Base-by-base conservation (phyloP, 345 rosid species). In the Acer negundo region DNA sequence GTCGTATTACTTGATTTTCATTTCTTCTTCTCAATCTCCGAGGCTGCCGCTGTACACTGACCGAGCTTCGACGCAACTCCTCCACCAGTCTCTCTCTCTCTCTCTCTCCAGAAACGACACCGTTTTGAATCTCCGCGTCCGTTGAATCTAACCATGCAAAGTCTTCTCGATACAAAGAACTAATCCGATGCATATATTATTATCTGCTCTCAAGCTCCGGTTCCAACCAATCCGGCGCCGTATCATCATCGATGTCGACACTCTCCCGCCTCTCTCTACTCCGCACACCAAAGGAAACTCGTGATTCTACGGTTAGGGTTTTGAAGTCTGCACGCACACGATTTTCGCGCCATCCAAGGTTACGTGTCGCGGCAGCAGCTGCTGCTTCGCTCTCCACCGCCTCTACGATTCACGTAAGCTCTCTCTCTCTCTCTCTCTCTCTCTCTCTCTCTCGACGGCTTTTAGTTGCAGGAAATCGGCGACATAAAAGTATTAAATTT, bases 211-310 rank as follows among this genome's bases (percentile, higher is more conserved):
- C 19, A 6, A 16, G 12, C 26, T 20, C 72, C 20, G 72, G 73
- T 73, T 67, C 74, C 62, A 42, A 22, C n/a, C 61, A 49, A 69
- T 49, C 73, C 62, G 67, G 66, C 72, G 42, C 70, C 3, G 26
- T 59, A 38, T 79, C 73, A 49, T 59, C 69, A 49, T 59, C 69
- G 76, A 75, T 80, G 83, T 74, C 83, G 40, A 64, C 63, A n/a
- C 73, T 70, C n/a, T 70, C 42, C 59, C 47, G 20, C 49, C 66
- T 53, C 73, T 1, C 63, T n/a, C 80, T 7, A 64, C 19, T 66
- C 38, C 12, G 22, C 70, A 40, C 53, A 42, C 17, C 68, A 38
- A 53, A 15, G 9, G 24, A 20, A 20, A 15, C 63, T 9, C 10
- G 10, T 51, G 7, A 61, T 46, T 4, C 72, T 26, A 71, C 62